Conservation (phyloP, 352 stramenopile species). For the Globisporangium rhizosaccharum region DNA sequence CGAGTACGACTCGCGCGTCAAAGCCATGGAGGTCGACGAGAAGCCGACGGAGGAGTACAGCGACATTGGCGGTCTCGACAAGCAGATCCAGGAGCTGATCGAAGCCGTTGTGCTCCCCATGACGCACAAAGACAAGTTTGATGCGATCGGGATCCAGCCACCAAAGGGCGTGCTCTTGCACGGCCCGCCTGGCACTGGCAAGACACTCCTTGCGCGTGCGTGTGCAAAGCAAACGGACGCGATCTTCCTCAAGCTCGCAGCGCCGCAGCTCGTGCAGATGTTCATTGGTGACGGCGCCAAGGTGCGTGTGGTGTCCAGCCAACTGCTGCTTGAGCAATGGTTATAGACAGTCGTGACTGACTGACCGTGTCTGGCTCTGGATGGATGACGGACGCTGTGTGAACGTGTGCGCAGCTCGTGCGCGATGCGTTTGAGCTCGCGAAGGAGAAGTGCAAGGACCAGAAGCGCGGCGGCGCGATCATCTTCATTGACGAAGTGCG, state of each 20-base stretch:
- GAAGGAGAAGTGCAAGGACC: constrained; percentile 91
- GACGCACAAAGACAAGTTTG: constrained; percentile 98
- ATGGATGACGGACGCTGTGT: neutral
- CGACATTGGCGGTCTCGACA: constrained; percentile 96
- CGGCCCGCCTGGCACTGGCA: constrained; percentile 96
- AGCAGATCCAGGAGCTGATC: constrained; percentile 99
- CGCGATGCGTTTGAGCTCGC: constrained; percentile 97
- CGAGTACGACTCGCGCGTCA: constrained; percentile 98
- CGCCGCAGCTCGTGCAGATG: constrained; percentile 98
- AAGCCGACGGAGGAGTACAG: constrained; percentile 93
- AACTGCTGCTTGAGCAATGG: neutral
- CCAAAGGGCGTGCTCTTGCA: constrained; percentile 97
- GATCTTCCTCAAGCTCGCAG: constrained; percentile 98
- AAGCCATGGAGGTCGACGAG: constrained; percentile 97
- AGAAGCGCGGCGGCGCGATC: constrained; percentile 91
- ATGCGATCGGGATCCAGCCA: constrained; percentile 94
- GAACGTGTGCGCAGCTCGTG: constrained; percentile 75
- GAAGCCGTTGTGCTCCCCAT: constrained; percentile 98
- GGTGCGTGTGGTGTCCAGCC: constrained; percentile 11
- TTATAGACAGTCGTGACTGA: neutral
- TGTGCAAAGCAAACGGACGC: constrained; percentile 98
- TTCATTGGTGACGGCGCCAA: constrained; percentile 99
- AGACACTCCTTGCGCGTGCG: constrained; percentile 96
- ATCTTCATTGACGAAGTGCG: constrained; percentile 98
- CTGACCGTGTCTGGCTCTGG: neutral